Conservation (phyloP, 345 rosid genomes). For the Eucalyptus tenuipes region DNA sequence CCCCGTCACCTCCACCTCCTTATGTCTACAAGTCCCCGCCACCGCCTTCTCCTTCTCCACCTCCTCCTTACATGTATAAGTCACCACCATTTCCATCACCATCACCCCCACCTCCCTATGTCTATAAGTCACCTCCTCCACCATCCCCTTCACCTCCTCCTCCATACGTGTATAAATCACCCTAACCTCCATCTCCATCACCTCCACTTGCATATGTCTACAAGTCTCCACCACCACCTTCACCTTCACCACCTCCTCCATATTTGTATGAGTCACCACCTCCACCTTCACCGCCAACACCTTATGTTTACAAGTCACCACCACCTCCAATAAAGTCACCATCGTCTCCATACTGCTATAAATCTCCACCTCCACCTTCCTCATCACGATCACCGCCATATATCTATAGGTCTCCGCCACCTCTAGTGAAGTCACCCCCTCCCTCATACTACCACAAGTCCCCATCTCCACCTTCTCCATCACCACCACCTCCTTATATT, state of each 20-base stretch:
- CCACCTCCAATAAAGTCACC: background rate
- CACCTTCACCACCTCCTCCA: accelerated
- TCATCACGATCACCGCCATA: background rate
- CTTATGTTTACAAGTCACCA: background rate
- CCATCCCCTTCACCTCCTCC: background rate
- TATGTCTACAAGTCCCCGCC: background rate
- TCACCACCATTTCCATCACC: background rate
- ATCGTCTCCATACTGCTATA: background rate
- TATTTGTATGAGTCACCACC: accelerated
- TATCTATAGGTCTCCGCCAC: background rate
- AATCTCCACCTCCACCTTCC: background rate
- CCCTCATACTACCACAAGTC: background rate
- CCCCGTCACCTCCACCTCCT: background rate
- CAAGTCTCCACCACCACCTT: background rate
- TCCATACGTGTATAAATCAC: background rate
- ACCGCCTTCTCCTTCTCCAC: background rate
- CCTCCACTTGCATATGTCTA: background rate
- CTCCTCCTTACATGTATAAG: background rate
- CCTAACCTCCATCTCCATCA: background rate
- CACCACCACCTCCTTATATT: background rate
- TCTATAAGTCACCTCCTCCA: background rate
- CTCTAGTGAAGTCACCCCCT: background rate
- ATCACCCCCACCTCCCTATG: background rate
- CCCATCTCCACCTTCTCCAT: background rate
- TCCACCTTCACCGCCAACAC: background rate